A percentile compares a stretch with the other conserved stretches of the same genome.
phyloP scores from a whole-genome alignment of 2,329 filamentous ascomycete species.

The Fusarium cyanostomum region DNA sequence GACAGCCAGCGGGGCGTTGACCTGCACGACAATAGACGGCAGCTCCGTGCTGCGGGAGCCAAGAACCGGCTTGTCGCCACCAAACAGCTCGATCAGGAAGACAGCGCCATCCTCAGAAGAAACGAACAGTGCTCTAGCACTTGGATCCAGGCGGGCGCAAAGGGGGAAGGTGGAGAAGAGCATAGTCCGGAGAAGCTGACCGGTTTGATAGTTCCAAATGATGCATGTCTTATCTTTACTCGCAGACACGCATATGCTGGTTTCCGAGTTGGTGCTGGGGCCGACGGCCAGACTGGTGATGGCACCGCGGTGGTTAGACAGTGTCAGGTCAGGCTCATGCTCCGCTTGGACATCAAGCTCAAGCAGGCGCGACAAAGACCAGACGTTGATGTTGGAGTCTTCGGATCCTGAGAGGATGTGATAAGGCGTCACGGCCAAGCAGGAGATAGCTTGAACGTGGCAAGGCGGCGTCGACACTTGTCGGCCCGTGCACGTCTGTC shows the following conservation, averaged over 20 bases:
- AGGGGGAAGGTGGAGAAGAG: slow-evolving; percentile 79
- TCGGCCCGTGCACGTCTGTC: slow-evolving; percentile 76
- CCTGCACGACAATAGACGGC: slow-evolving; percentile 66
- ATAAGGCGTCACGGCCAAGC: slow-evolving; percentile 74
- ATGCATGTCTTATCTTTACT: slow-evolving; percentile 89
- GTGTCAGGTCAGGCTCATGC: slow-evolving; percentile 77
- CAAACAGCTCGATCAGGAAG: slow-evolving; percentile 79
- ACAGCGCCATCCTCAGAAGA: slow-evolving; percentile 83
- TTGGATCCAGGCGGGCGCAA: slow-evolving; percentile 81
- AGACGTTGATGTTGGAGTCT: slow-evolving; percentile 92
- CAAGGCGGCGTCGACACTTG: slow-evolving; percentile 79
- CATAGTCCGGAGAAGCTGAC: slow-evolving; percentile 80
- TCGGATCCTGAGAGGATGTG: slow-evolving; percentile 81
- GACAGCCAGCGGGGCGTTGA: slow-evolving; percentile 63
- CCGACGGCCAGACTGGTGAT: slow-evolving; percentile 73
- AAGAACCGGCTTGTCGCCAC: slow-evolving; percentile 64
- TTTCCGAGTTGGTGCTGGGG: slow-evolving; percentile 72
- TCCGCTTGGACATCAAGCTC: slow-evolving; percentile 63
- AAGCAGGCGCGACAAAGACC: slow-evolving; percentile 82
- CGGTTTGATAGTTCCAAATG: slow-evolving; percentile 90
- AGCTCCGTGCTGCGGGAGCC: slow-evolving; percentile 60
- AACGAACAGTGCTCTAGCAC: slow-evolving; percentile 82
- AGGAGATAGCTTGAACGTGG: slow-evolving; percentile 83
- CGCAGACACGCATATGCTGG: slow-evolving; percentile 84
- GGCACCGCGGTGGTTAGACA: slow-evolving; percentile 79